These are phyloP conservation scores for Pseudogymnoascus sp. DNA, from an alignment of 2,329 filamentous ascomycete genomes.

Conservation along the genomic window DNA sequence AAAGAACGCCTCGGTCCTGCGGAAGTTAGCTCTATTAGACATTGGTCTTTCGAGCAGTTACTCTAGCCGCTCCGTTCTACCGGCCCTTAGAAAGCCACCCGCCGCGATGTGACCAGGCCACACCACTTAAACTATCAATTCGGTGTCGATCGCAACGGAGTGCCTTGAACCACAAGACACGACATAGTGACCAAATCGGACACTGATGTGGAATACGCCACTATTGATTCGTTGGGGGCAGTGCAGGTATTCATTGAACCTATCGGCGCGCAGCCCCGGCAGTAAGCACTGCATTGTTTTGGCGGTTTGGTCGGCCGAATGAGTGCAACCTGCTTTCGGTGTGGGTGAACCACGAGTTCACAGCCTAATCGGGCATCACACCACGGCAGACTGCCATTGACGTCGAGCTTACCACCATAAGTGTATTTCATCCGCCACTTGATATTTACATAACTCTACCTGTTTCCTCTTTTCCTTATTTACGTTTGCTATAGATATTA, in stretches of 20 bases:
- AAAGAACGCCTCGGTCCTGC: not conserved
- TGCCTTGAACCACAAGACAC: conserved; percentile 5
- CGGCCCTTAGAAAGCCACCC: not conserved
- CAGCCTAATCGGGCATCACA: not conserved
- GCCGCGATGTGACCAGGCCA: not conserved
- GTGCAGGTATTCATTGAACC: not conserved
- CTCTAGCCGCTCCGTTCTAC: not conserved
- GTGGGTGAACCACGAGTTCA: conserved; percentile 4
- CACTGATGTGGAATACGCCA: not conserved
- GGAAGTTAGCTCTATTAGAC: not conserved
- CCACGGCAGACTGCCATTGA: not conserved
- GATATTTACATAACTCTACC: not conserved
- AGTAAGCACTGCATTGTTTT: not conserved
- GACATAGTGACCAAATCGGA: not conserved
- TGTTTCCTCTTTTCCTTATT: not conserved
- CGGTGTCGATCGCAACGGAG: not conserved
- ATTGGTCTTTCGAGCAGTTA: not conserved
- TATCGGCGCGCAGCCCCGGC: not conserved
- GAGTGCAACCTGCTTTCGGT: not conserved
- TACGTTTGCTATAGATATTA: not conserved
- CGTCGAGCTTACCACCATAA: not conserved
- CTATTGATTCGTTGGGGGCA: not conserved
- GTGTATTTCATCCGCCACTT: not conserved
- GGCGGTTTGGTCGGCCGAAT: not conserved
- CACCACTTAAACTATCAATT: not conserved